These are phyloP conservation scores for Maudiozyma humilis DNA, from an alignment of 1,139 yeast genomes.

Conservation along the genomic window DNA sequence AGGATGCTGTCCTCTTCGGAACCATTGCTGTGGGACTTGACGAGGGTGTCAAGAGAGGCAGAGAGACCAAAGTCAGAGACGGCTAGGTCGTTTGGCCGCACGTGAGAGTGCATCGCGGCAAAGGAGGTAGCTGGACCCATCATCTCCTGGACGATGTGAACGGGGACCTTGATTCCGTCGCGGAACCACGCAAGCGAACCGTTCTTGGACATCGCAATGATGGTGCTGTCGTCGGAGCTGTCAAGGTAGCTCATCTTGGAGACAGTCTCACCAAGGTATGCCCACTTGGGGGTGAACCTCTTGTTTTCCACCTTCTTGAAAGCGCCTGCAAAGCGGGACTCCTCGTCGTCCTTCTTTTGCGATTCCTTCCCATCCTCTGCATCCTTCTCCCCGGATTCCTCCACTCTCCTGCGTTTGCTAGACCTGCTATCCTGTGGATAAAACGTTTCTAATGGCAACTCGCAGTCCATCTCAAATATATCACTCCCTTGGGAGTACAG, in stretches of 20 bases:
- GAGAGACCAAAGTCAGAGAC: constrained; percentile 29
- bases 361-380: constrained; percentile 12
- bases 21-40: constrained; percentile 26
- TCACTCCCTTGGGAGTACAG: constrained; percentile 28
- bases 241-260: constrained; percentile 24
- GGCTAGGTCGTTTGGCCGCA: constrained; percentile 17
- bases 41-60: constrained; percentile 23
- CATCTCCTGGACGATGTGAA: constrained; percentile 28
- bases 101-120: constrained; percentile 25
- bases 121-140: constrained; percentile 28
- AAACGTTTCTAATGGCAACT: constrained; percentile 24
- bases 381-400: constrained; percentile 5
- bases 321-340: constrained; percentile 19
- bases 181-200: constrained; percentile 31
- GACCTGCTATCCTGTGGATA: constrained; percentile 8
- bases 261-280: constrained; percentile 27
- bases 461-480: constrained; percentile 27
- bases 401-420: not conserved
- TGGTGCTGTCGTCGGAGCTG: constrained; percentile 19
- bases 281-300: constrained; percentile 23
- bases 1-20: constrained; percentile 24
- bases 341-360: not conserved
- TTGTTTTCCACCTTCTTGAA: constrained; percentile 14
- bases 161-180: constrained; percentile 26
- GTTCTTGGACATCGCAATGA: constrained; percentile 26